These are phyloP conservation scores for Pseudocercospora musae DNA, from an alignment of 2,329 filamentous ascomycete species.

Conservation along the genomic window DNA sequence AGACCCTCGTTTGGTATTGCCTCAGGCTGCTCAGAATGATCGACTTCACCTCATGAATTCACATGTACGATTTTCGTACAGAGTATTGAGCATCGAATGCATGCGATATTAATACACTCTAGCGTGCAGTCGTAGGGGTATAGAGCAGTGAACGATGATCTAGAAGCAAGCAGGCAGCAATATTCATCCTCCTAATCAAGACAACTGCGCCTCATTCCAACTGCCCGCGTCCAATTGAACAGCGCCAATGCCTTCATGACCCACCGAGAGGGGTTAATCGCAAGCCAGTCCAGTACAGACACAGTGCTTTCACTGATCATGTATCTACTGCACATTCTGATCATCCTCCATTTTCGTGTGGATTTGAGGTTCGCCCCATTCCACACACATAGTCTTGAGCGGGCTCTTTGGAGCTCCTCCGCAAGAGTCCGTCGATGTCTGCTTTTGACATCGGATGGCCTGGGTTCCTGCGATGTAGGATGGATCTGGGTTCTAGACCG, in stretches of 20 bases:
- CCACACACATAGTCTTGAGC: neutral
- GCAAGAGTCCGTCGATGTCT: neutral
- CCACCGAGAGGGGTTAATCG: neutral
- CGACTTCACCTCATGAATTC: neutral
- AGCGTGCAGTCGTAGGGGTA: neutral
- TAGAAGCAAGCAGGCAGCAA: neutral
- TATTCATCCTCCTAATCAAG: neutral
- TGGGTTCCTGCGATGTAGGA: neutral
- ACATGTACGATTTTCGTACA: neutral
- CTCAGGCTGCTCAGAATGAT: neutral
- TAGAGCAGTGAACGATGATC: constrained; percentile 3
- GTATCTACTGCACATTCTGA: neutral
- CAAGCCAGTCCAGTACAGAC: neutral
- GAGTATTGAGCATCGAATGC: neutral
- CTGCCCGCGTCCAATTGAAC: neutral
- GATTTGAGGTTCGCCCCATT: neutral
- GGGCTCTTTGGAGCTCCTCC: neutral
- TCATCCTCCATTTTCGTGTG: neutral
- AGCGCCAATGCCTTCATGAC: neutral
- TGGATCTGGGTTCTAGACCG: neutral
- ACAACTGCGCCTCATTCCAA: neutral
- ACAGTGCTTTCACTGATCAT: neutral
- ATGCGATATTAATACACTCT: neutral
- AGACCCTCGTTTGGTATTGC: neutral
- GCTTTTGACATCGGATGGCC: neutral